Percentiles rank a stretch among this genome's conserved stretches.
These are phyloP conservation scores for Apiospora sp. DNA, from an alignment of 2,329 filamentous ascomycete genomes.

Conservation along the genomic window DNA sequence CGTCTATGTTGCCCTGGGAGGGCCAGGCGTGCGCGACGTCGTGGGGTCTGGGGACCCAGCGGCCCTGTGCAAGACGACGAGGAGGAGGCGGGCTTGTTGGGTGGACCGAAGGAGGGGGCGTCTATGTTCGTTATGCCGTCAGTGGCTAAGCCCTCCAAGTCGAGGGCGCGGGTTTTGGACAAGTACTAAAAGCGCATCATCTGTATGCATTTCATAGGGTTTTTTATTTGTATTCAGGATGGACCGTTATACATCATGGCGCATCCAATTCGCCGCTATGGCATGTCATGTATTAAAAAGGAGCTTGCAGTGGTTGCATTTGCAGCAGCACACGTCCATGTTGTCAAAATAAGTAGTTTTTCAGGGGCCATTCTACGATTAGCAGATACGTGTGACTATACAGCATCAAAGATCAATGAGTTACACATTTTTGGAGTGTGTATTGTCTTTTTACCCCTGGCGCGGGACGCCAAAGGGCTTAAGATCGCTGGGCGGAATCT, in stretches of 20 bases:
- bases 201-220: not conserved
- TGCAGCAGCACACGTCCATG: not conserved
- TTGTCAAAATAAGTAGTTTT: not conserved
- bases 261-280: not conserved
- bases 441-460: not conserved
- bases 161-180: slow-evolving; percentile 10
- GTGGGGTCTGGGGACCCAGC: slow-evolving; percentile 37
- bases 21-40: slow-evolving; percentile 40
- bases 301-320: not conserved
- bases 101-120: not conserved
- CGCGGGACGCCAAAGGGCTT: not conserved
- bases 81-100: slow-evolving; percentile 23
- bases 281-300: not conserved
- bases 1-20: slow-evolving; percentile 28
- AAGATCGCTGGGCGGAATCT: not conserved
- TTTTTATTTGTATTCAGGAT: no score
- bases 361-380: no score
- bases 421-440: no score
- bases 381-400: no score
- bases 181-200: not conserved
- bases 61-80: slow-evolving; percentile 31
- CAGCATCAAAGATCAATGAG: no score
- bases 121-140: slow-evolving; percentile 18
- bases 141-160: slow-evolving; percentile 20
- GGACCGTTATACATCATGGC: not conserved